Conservation (phyloP, 2,329 filamentous ascomycete species). For the Dissoconium aciculare region DNA sequence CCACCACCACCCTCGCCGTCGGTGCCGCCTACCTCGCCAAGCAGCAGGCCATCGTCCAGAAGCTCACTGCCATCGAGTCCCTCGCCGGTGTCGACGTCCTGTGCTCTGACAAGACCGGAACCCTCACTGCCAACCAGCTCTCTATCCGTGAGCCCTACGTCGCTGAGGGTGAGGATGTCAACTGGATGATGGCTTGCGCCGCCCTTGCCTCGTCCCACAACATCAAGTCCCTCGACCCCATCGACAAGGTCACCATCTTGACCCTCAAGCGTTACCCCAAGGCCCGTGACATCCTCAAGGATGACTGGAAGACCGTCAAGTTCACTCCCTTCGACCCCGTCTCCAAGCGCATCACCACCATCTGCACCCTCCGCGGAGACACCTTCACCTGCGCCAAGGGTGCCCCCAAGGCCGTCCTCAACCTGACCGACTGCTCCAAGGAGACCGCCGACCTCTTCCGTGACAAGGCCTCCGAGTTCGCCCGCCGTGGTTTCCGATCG, state of each 20-base stretch:
- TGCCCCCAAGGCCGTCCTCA: slow-evolving; percentile 60
- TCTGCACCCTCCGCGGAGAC: slow-evolving; percentile 54
- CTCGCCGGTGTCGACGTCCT: slow-evolving; percentile 62
- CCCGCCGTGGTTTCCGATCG: slow-evolving; percentile 64
- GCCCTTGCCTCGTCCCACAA: slow-evolving; percentile 66
- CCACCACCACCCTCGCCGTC: slow-evolving; percentile 62
- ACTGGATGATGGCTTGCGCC: slow-evolving; percentile 74
- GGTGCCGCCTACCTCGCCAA: slow-evolving; percentile 63
- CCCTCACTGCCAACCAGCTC: slow-evolving; percentile 59
- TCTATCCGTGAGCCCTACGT: slow-evolving; percentile 65
- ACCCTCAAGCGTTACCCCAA: slow-evolving; percentile 64
- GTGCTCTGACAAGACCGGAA: slow-evolving; percentile 72
- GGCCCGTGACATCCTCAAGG: slow-evolving; percentile 58
- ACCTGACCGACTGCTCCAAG: slow-evolving; percentile 51
- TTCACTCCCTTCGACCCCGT: slow-evolving; percentile 67
- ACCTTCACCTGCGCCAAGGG: slow-evolving; percentile 62
- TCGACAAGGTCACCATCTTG: slow-evolving; percentile 65
- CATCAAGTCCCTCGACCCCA: slow-evolving; percentile 62
- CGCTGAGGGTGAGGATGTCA: slow-evolving; percentile 60
- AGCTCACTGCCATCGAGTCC: slow-evolving; percentile 64
- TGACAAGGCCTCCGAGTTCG: slow-evolving; percentile 60
- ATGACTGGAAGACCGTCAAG: slow-evolving; percentile 63
- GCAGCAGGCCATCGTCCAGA: slow-evolving; percentile 67
- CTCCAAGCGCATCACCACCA: slow-evolving; percentile 61
- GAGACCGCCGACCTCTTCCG: slow-evolving; percentile 53